Evolutionary conservation across 73 alveolate species (phyloP).

Genomic region (Symbiodinium pilosum): DNA sequence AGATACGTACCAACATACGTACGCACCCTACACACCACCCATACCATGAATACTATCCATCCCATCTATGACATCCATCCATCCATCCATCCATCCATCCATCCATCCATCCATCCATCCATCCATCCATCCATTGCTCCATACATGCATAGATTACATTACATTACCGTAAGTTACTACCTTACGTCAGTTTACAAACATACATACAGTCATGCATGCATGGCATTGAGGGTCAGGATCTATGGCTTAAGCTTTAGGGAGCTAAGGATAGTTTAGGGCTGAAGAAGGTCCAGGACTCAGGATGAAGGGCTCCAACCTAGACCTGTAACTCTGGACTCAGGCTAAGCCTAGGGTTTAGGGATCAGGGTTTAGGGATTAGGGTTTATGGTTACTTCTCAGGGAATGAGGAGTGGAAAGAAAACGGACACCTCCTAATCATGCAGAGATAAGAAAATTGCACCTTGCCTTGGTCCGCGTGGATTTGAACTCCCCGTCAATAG

Average conservation of each 20-base stretch:
- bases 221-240: slow-evolving; percentile 11
- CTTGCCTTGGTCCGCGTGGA: slow-evolving; percentile 60
- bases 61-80: too few relatives aligned
- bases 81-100: too few relatives aligned
- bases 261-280: too few relatives aligned
- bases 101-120: not conserved
- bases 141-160: not conserved
- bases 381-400: not conserved
- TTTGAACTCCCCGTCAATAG: slow-evolving; percentile 77
- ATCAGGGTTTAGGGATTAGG: too few relatives aligned
- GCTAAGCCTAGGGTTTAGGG: too few relatives aligned
- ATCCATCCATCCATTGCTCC: not conserved
- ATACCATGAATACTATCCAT: not conserved
- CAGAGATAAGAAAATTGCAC: not conserved
- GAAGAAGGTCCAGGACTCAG: too few relatives aligned
- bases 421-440: not conserved
- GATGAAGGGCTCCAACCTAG: slow-evolving; percentile 78
- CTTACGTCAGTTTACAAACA: not conserved
- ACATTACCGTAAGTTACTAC: not conserved
- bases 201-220: not conserved
- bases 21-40: not conserved
- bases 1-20: too few relatives aligned
- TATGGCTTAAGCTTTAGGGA: too few relatives aligned
- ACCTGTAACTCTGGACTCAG: too few relatives aligned
- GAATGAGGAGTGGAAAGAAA: too few relatives aligned